Conservation (phyloP, 805 yeast genomes). For the Starmerella bacillaris region DNA sequence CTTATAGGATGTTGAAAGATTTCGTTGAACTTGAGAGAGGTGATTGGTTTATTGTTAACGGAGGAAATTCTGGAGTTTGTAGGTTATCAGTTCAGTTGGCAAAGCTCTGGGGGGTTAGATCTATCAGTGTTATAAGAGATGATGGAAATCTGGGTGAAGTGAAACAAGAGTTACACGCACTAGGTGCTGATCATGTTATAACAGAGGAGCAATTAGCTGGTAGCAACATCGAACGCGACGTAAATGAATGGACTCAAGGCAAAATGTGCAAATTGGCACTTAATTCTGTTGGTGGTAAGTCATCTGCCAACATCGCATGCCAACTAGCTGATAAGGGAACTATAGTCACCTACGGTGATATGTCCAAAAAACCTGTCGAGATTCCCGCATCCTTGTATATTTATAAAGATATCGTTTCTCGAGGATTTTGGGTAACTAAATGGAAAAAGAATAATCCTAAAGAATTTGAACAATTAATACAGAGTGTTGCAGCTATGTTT, state of each 20-base stretch:
- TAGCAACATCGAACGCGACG: slow-evolving; percentile 43
- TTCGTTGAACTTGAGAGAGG: slow-evolving; percentile 44
- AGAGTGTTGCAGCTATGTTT: slow-evolving; percentile 39
- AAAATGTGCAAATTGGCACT: slow-evolving; percentile 56
- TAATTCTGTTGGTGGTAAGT: slow-evolving; percentile 87
- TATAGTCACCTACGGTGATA: slow-evolving; percentile 87
- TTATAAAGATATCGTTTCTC: slow-evolving; percentile 68
- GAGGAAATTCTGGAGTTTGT: slow-evolving; percentile 92
- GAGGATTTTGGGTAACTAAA: slow-evolving; percentile 70
- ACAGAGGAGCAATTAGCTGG: slow-evolving; percentile 72
- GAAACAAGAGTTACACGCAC: slow-evolving; percentile 33
- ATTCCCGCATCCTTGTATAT: slow-evolving; percentile 77
- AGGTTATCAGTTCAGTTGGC: slow-evolving; percentile 81
- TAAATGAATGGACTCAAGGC: slow-evolving; percentile 27
- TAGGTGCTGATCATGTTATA: slow-evolving; percentile 78
- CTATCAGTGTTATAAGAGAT: slow-evolving; percentile 75
- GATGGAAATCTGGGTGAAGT: slow-evolving; percentile 57
- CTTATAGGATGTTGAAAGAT: slow-evolving; percentile 68
- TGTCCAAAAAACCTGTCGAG: slow-evolving; percentile 90
- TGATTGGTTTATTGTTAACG: slow-evolving; percentile 88
- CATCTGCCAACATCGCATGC: slow-evolving; percentile 64
- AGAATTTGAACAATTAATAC: slow-evolving; percentile 37
- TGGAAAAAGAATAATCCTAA: slow-evolving; percentile 43
- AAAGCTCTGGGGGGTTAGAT: slow-evolving; percentile 55
- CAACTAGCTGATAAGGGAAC: slow-evolving; percentile 59